phyloP scores from a whole-genome alignment of 495 filamentous ascomycete genomes.

The Trichoderma reesei region DNA sequence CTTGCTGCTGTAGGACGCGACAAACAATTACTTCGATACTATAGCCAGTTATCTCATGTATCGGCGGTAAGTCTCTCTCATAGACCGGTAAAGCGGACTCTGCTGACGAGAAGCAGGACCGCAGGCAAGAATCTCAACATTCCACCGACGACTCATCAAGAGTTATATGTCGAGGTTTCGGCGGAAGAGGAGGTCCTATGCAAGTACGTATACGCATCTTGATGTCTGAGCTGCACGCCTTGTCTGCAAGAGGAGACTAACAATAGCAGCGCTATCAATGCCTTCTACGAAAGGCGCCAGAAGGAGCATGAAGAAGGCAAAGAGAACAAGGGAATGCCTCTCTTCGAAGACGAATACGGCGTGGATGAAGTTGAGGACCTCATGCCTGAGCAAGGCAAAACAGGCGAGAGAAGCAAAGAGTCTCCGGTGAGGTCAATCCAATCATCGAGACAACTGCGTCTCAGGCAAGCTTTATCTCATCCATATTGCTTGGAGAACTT shows the following conservation, averaged over 20 bases:
- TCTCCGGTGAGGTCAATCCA: neutral
- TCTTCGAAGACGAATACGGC: neutral
- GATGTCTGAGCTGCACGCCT: neutral
- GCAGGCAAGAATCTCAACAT: neutral
- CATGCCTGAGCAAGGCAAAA: neutral
- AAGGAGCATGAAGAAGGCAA: neutral
- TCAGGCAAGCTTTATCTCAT: neutral
- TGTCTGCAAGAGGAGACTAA: neutral
- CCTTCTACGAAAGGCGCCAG: neutral
- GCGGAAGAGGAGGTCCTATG: neutral
- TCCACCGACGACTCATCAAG: neutral
- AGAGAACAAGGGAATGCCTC: neutral
- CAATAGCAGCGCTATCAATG: neutral
- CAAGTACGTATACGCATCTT: neutral
- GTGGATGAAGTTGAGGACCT: too few relatives aligned
- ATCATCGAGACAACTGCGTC: neutral
- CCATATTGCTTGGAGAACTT: neutral
- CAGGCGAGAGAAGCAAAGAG: neutral
- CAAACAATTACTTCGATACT: neutral
- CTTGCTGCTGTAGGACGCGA: neutral
- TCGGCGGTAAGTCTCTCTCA: neutral
- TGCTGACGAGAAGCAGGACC: neutral
- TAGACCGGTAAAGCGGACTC: neutral
- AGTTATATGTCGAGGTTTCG: neutral
- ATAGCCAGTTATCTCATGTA: neutral